Base-by-base conservation (phyloP, 805 yeast species). In the Barnettozyma vustinii region DNA sequence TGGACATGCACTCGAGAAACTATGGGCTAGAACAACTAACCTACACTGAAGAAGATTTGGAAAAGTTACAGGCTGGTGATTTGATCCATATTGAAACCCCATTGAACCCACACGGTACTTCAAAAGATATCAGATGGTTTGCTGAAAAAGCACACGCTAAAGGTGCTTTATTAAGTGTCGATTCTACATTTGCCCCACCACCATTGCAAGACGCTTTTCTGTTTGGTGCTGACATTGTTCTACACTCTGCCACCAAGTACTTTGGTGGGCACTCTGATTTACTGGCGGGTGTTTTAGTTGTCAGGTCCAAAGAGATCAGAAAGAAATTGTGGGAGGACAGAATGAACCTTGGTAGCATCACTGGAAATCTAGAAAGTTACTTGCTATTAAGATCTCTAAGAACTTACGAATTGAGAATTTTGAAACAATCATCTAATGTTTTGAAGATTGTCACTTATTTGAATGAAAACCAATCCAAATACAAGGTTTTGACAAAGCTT, bases 181-280 rank as follows among this genome's bases (percentile, higher is more conserved):
- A 91, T 66, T 76, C 96, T 5, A 92, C 97, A 0, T 87, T 91
- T 67, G 97, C 96, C 10, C 96, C 97, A 19, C 96, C 96, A 13
- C 96, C 96, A 16, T 68, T 90, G 49, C 85, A 81, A 57, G 79
- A 88, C 52, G 92, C 96, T 6, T 88, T 89, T 68, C 73, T 74
- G 36, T 84, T 78, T 58, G 96, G 92, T 42, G 96, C 85, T 30
- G 97, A 92, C 64, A 68, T 89, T 55, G 81, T 92, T n/a, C 71
- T 92, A 78, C 97, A 91, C 65, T 23, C 25, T 23, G 25, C 25
- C 8, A 23, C 25, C 25, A 23, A 23, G 25, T 23, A 23, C 25
- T 23, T 23, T 23, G 25, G 25, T 23, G 25, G 25, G 25, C 25
- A 23, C 8, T 23, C 25, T 23, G 25, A 23, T 23, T 23, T 23